phyloP scores from a whole-genome alignment of 495 filamentous ascomycete genomes.

The Cercophora samala region DNA sequence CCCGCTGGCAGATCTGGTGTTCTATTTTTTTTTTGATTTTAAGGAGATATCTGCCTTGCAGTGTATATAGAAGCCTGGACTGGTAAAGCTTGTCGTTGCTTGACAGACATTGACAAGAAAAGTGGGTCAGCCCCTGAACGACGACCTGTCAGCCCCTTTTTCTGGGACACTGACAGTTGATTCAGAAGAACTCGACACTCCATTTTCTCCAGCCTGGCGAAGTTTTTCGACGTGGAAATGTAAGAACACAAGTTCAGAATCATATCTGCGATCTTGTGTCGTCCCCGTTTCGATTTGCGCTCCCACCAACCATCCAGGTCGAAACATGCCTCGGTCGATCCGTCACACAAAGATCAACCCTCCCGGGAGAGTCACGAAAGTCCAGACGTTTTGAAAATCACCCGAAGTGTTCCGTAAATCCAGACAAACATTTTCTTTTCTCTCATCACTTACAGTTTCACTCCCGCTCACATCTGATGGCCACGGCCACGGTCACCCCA shows the following conservation, averaged over 20 bases:
- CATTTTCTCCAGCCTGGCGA: no score
- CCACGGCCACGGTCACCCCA: neutral
- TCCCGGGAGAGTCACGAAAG: neutral
- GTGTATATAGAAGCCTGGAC: no score
- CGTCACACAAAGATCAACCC: neutral
- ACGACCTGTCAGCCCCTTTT: neutral
- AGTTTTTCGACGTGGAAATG: no score
- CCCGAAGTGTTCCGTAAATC: neutral
- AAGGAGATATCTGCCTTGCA: no score
- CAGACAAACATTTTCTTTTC: neutral
- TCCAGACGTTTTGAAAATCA: neutral
- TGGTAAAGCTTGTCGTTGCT: no score
- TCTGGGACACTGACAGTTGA: neutral
- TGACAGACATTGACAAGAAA: neutral
- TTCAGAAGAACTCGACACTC: no score
- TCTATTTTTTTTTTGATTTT: neutral
- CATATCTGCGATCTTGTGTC: neutral
- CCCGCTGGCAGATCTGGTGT: neutral
- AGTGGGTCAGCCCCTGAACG: neutral
- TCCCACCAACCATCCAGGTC: neutral
- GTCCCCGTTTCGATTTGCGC: neutral
- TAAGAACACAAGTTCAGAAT: no score
- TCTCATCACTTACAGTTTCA: neutral
- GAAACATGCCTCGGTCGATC: neutral
- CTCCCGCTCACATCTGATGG: neutral